Evolutionary conservation across 805 yeast species (phyloP), one percentile per base, ranked within the genome.

Genomic region (Metschnikowia similis): DNA sequence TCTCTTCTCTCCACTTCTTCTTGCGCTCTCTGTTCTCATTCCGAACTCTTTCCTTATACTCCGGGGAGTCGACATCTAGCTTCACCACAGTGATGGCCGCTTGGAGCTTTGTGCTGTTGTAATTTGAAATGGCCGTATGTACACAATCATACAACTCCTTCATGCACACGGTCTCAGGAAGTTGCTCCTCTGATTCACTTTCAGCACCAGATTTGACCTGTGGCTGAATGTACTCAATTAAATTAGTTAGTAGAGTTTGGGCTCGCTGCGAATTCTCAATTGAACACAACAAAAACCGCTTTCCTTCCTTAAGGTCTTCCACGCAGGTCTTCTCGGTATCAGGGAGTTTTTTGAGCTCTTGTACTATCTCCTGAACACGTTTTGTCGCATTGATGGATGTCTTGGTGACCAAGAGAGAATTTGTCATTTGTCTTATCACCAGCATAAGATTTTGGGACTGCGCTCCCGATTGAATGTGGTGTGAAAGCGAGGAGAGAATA

Each of bases 1-100:
- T 89, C 28, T 81, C 83, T 55, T 83, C 91, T 60, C 96, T 75
- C 96, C 96, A 89, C 56, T 80, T 79, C 68, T 86, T 84, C 69
- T 89, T 89, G 17, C 96, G 72, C 48, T 83, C 87, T 43, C 96
- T 72, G 60, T 89, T 89, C 43, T 83, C 91, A 27, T 77, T 58
- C 44, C 90, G 69, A 9, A 83, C 71, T 53, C 81, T 76, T 58
- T 84, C 89, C 53, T 77, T 77, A 42, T 72, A 70, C 51, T 76
- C 80, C 8, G 65, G 57, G 2, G 66, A 57, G 29, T 67, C 70
- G 8, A 61, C 51, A 6, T 60, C 64, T 0, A 66, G 65, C 50
- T 63, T 69, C 5, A 61, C 62, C 0, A 60, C 55, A 3, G 56
- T 50, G 2, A 61, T 28, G 9, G 57, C 49, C 44, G 54, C 53